These are phyloP conservation scores for Bromus sterilis DNA, from an alignment of 176 grass and related monocot genomes.

Conservation along the genomic window DNA sequence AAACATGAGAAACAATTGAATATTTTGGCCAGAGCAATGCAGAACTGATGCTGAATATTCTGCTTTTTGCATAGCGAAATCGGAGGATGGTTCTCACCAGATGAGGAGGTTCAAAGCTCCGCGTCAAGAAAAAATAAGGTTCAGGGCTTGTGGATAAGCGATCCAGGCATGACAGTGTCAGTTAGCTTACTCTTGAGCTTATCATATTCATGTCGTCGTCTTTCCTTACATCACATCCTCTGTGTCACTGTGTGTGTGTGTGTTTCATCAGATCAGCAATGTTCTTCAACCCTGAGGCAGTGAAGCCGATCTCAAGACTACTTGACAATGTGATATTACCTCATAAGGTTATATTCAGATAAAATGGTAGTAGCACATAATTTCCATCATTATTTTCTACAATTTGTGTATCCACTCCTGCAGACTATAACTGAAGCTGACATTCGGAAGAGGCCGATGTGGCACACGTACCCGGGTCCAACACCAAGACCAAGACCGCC, in stretches of 20 bases:
- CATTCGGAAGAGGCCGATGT: not conserved
- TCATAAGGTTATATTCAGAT: slow-evolving; percentile 7
- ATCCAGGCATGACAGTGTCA: slow-evolving; percentile 16
- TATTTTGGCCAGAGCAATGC: not conserved
- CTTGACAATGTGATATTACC: slow-evolving; percentile 9
- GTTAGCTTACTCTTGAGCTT: not conserved
- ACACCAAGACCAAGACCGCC: not conserved
- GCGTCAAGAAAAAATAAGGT: not conserved
- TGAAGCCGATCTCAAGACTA: not conserved
- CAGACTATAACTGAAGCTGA: slow-evolving; percentile 26
- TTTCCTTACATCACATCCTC: not conserved
- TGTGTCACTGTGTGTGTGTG: not conserved
- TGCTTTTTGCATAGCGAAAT: slow-evolving; percentile 6
- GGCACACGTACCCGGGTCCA: slow-evolving; percentile 12
- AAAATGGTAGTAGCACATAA: no score
- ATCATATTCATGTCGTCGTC: not conserved
- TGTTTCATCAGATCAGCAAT: slow-evolving; percentile 18
- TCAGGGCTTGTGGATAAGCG: not conserved
- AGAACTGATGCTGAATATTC: not conserved
- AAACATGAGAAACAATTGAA: not conserved
- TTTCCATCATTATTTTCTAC: not conserved
- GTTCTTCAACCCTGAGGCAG: slow-evolving; percentile 22
- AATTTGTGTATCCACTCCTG: not conserved
- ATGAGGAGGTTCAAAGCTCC: not conserved
- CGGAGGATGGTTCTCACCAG: slow-evolving; percentile 17